Conservation (phyloP, 225 moss, liverwort and hornwort genomes). For the Thuidium tamariscinum region DNA sequence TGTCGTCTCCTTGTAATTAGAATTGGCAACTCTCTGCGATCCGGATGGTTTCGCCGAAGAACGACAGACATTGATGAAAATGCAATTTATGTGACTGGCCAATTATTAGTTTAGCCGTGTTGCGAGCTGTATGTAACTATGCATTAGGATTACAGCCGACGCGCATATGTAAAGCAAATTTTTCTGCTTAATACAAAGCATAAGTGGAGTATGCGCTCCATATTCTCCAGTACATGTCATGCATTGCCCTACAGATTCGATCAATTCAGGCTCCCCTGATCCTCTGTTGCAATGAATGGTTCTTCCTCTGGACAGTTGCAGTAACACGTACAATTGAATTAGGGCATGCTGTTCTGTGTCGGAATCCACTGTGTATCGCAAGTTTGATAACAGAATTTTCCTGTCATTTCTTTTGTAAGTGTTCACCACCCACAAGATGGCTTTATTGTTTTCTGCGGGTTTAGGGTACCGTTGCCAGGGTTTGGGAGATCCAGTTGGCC, state of each 20-base stretch:
- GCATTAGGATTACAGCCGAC: background rate
- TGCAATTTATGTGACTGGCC: background rate
- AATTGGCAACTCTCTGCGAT: background rate
- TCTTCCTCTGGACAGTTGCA: background rate
- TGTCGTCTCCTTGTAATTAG: background rate
- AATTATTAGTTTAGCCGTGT: background rate
- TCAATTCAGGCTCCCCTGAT: background rate
- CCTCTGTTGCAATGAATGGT: background rate
- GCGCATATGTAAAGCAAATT: background rate
- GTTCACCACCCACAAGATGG: background rate
- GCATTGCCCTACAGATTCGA: background rate
- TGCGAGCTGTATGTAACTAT: background rate
- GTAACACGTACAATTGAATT: background rate
- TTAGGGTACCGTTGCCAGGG: conserved; percentile 5
- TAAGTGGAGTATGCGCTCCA: background rate
- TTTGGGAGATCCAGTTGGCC: background rate
- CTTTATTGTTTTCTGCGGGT: background rate
- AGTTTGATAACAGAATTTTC: background rate
- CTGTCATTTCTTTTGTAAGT: background rate
- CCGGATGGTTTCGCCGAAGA: background rate
- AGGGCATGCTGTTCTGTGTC: background rate
- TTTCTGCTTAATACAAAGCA: background rate
- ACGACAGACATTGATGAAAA: background rate
- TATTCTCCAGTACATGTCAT: background rate
- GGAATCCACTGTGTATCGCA: background rate